Percentiles rank a stretch among this genome's conserved stretches.
These are phyloP conservation scores for Penicillium cataractarum DNA, from an alignment of 495 filamentous ascomycete genomes.

Conservation along the genomic window DNA sequence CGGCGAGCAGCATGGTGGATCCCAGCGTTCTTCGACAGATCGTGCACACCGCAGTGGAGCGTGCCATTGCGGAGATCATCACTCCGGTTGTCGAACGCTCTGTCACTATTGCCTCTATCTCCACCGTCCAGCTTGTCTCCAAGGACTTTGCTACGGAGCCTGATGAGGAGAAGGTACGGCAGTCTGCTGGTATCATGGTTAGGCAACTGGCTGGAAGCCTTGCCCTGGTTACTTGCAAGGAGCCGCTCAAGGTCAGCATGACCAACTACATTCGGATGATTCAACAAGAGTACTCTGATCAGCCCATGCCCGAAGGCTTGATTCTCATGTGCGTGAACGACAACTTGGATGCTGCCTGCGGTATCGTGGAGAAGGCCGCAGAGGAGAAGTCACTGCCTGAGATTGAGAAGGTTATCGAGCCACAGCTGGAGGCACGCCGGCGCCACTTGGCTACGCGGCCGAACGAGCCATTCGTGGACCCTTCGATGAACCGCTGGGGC, in stretches of 20 bases:
- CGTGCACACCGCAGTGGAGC: slow-evolving; percentile 78
- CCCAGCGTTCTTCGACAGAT: slow-evolving; percentile 76
- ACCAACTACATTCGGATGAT: slow-evolving; percentile 93
- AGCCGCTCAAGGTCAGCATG: slow-evolving; percentile 93
- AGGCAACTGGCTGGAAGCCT: slow-evolving; percentile 89
- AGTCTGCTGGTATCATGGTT: slow-evolving; percentile 87
- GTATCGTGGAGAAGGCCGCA: slow-evolving; percentile 89
- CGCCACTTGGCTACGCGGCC: slow-evolving; percentile 70
- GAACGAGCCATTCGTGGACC: slow-evolving; percentile 81
- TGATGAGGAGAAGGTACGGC: slow-evolving; percentile 82
- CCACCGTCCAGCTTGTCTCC: slow-evolving; percentile 86
- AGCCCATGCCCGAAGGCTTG: slow-evolving; percentile 80
- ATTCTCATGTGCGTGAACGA: slow-evolving; percentile 98
- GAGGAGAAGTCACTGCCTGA: slow-evolving; percentile 91
- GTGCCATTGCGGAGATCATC: slow-evolving; percentile 92
- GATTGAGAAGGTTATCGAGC: slow-evolving; percentile 88
- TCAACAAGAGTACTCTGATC: slow-evolving; percentile 64
- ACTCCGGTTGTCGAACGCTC: slow-evolving; percentile 95
- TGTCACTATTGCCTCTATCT: slow-evolving; percentile 95
- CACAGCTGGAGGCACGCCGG: slow-evolving; percentile 71
- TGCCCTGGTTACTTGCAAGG: slow-evolving; percentile 96
- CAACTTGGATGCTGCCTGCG: slow-evolving; percentile 91
- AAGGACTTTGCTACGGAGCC: slow-evolving; percentile 96
- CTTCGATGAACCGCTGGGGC: slow-evolving; percentile 79
- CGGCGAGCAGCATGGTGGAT: slow-evolving; percentile 72